phyloP scores from a whole-genome alignment of 1,284 basidiomycete genomes.

The Papiliotrema laurentii region DNA sequence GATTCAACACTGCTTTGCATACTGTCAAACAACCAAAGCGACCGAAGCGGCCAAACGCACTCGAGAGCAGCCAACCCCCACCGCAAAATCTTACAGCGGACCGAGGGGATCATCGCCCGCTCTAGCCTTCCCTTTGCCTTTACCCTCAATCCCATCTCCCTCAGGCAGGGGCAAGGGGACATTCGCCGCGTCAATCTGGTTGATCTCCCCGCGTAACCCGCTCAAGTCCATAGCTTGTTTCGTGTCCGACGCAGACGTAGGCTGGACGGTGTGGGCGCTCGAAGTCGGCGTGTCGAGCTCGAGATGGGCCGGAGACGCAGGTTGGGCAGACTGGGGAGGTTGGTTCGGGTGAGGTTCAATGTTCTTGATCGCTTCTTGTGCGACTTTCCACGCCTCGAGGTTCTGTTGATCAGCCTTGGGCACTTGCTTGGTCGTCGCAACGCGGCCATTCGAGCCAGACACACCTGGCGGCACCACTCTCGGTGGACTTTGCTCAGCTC shows the following conservation, averaged over 20 bases:
- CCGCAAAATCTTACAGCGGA: not conserved
- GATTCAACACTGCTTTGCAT: too few relatives aligned
- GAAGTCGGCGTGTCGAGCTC: not conserved
- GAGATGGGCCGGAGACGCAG: conserved; percentile 10
- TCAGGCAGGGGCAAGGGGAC: conserved; percentile 32
- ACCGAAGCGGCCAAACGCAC: too few relatives aligned
- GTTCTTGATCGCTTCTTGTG: conserved; percentile 80
- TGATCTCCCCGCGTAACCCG: conserved; percentile 26
- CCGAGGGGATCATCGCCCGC: conserved; percentile 6
- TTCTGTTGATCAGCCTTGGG: conserved; percentile 58
- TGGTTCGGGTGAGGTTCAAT: conserved; percentile 85
- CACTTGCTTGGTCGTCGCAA: not conserved
- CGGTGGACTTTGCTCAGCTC: conserved; percentile 83
- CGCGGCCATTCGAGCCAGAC: conserved; percentile 13
- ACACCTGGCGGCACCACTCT: conserved; percentile 91
- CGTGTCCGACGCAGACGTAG: not conserved
- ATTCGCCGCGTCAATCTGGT: conserved; percentile 29
- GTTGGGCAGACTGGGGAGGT: conserved; percentile 14
- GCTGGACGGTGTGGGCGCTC: not conserved
- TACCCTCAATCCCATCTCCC: conserved; percentile 1
- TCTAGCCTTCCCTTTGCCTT: conserved; percentile 15
- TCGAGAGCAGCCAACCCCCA: too few relatives aligned
- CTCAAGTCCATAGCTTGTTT: conserved; percentile 5
- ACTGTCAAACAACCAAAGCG: too few relatives aligned
- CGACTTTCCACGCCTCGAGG: conserved; percentile 93